Evolutionary conservation across 345 rosid genomes (phyloP).

Genomic region (Geranium brycei): DNA sequence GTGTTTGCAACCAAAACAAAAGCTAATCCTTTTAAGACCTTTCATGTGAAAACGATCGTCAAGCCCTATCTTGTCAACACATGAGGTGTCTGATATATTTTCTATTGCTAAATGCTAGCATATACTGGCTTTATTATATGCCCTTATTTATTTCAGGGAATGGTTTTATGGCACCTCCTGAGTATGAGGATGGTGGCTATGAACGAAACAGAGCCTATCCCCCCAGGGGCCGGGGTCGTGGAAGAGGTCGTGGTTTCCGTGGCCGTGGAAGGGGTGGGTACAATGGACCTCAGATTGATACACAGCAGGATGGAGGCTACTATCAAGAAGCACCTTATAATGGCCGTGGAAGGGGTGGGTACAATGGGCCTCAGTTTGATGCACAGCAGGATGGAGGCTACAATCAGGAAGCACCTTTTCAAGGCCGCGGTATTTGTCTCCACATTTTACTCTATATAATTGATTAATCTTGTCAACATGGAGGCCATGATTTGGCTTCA

Average conservation of each 20-base stretch:
- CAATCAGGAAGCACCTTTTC: no score
- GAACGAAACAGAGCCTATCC: constrained; percentile 50
- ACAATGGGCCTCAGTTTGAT: no score
- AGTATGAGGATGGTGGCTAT: constrained; percentile 68
- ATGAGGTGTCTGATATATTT: no score
- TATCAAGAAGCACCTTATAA: constrained; percentile 43
- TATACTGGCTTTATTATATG: background rate
- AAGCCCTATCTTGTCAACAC: no score
- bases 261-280: constrained; percentile 84
- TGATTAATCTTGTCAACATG: background rate
- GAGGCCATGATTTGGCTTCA: background rate
- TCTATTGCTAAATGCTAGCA: no score
- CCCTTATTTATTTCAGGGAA: constrained; percentile 37
- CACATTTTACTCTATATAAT: background rate
- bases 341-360: constrained; percentile 13
- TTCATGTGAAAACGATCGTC: no score
- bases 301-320: constrained; percentile 57
- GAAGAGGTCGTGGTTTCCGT: constrained; percentile 65
- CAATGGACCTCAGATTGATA: constrained; percentile 55
- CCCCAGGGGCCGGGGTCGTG: constrained; percentile 72
- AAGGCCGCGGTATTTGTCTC: background rate
- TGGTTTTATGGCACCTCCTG: constrained; percentile 40
- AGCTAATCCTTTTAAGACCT: no score
- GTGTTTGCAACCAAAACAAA: no score
- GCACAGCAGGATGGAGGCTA: no score